Percentiles rank a stretch among this genome's conserved stretches.
These are phyloP conservation scores for Hordeum pubiflorum DNA, from an alignment of 202 grass and related monocot species.

Conservation along the genomic window DNA sequence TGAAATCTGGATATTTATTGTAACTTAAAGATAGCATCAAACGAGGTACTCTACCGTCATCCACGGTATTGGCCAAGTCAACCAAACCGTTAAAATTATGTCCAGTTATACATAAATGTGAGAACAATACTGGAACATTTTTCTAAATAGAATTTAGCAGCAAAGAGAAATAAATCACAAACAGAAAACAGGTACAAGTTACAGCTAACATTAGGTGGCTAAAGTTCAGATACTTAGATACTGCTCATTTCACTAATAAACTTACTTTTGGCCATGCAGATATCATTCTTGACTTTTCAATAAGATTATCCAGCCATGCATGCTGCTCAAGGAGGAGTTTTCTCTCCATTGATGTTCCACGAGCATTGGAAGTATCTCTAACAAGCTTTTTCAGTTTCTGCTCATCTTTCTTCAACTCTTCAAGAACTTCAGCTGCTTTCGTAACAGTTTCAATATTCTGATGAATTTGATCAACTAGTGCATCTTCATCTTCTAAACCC, in stretches of 20 bases:
- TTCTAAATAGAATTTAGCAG: background rate
- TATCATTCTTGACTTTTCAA: slow-evolving; percentile 54
- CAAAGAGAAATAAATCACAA: background rate
- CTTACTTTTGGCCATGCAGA: slow-evolving; percentile 85
- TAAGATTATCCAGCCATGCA: slow-evolving; percentile 57
- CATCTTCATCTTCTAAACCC: slow-evolving; percentile 73
- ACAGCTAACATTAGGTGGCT: background rate
- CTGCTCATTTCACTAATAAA: slow-evolving; percentile 37
- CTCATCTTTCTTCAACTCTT: slow-evolving; percentile 65
- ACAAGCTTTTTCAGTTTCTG: slow-evolving; percentile 74
- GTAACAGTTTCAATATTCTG: slow-evolving; percentile 68
- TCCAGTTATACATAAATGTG: slow-evolving; percentile 11
- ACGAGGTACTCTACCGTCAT: background rate
- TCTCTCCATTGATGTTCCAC: slow-evolving; percentile 64
- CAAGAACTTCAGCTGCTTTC: slow-evolving; percentile 55
- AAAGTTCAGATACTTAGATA: slow-evolving; percentile 9
- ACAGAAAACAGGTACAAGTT: slow-evolving; percentile 6
- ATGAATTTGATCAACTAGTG: slow-evolving; percentile 54
- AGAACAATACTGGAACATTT: background rate
- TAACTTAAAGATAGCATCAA: background rate
- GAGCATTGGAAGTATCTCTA: slow-evolving; percentile 47
- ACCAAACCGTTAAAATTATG: background rate
- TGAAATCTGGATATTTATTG: slow-evolving; percentile 4
- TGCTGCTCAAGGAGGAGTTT: slow-evolving; percentile 67
- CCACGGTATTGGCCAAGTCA: background rate